Conservation (phyloP, 495 filamentous ascomycete species). For the Viridothelium virens region DNA sequence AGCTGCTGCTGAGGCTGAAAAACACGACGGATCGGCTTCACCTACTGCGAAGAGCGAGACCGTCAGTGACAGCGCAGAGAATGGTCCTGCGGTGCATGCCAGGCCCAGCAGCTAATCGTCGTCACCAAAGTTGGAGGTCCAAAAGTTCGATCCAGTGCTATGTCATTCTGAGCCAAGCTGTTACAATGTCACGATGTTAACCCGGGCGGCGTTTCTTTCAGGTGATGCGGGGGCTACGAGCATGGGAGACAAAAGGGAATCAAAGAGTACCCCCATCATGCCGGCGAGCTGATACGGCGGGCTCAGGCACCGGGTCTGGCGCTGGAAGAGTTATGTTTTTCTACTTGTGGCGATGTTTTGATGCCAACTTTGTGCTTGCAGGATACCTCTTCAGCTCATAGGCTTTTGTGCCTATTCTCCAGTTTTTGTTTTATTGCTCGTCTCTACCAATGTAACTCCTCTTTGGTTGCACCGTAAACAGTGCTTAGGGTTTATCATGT, state of each 20-base stretch:
- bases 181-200: background rate
- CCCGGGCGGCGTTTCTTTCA: background rate
- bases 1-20: slow-evolving; percentile 28
- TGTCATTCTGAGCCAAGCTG: background rate
- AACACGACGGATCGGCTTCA: slow-evolving; percentile 32
- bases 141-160: background rate
- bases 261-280: background rate
- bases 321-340: background rate
- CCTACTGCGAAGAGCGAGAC: slow-evolving; percentile 27
- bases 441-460: background rate
- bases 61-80: slow-evolving; percentile 20
- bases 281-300: slow-evolving; percentile 7
- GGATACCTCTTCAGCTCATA: slow-evolving; percentile 5
- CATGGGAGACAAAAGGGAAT: slow-evolving; percentile 1
- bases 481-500: slow-evolving; percentile 1
- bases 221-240: background rate
- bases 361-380: background rate
- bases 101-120: slow-evolving; percentile 17
- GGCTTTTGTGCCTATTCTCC: background rate
- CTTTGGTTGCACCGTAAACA: background rate
- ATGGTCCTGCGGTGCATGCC: slow-evolving; percentile 25
- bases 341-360: background rate
- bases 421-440: background rate
- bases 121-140: too few species aligned
- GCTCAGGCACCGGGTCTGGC: background rate